Evolutionary conservation across 2,329 filamentous ascomycete genomes (phyloP).

Genomic region (Amauroascus niger): DNA sequence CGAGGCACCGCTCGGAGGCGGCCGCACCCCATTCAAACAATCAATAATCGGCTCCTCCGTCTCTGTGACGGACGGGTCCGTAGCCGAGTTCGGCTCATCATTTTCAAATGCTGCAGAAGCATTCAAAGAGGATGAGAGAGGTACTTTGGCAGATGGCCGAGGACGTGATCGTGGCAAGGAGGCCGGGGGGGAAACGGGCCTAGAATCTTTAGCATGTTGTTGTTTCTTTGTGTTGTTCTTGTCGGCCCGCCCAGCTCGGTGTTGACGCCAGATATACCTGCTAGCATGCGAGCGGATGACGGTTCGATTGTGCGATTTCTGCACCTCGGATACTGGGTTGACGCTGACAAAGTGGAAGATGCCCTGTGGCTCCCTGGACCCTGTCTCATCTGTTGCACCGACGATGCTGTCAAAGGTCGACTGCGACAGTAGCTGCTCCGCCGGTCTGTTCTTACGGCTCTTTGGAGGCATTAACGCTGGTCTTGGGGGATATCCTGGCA

Average conservation of each 20-base stretch:
- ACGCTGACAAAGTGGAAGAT: constrained; percentile 20
- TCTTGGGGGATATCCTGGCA: no score
- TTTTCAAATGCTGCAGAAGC: background rate
- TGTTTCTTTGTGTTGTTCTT: background rate
- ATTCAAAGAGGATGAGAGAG: background rate
- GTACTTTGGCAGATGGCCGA: background rate
- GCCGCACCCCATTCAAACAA: background rate
- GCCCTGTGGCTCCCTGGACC: constrained; percentile 4
- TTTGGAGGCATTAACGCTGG: background rate
- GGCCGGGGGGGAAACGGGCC: background rate
- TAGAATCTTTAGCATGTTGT: background rate
- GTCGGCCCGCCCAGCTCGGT: constrained; percentile 16
- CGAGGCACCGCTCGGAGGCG: background rate
- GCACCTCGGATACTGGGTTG: constrained; percentile 18
- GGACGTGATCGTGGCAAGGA: background rate
- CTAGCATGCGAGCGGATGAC: constrained; percentile 20
- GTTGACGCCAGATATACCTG: constrained; percentile 20
- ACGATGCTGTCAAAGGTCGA: background rate
- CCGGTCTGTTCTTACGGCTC: constrained; percentile 1
- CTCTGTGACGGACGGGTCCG: background rate
- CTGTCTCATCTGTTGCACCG: background rate
- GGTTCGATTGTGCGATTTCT: constrained; percentile 18
- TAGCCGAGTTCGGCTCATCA: background rate
- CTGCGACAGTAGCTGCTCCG: background rate
- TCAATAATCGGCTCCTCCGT: background rate